Evolutionary conservation across 108 stramenopile genomes (phyloP).

Genomic region (Bacterosira constricta): DNA sequence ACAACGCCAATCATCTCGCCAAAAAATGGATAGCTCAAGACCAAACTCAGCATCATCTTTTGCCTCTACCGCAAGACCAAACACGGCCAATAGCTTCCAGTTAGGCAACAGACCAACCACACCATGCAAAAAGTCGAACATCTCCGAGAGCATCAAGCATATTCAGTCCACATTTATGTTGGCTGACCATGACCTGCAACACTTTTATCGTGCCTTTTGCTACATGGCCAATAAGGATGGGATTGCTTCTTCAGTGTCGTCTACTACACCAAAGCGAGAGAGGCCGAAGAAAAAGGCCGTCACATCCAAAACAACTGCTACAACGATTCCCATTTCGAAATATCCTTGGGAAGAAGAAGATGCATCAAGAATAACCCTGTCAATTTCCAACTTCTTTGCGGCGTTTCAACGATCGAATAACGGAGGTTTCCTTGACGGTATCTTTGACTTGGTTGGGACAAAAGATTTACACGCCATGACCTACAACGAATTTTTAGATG

Average conservation of each 20-base stretch:
- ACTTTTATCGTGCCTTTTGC: constrained; percentile 32
- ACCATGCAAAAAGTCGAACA: constrained; percentile 3
- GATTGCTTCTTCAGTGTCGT: not conserved
- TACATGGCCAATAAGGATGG: constrained; percentile 21
- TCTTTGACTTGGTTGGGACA: constrained; percentile 30
- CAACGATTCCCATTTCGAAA: constrained; percentile 2
- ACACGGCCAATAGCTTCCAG: not conserved
- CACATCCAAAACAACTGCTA: not conserved
- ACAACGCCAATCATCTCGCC: too few relatives aligned
- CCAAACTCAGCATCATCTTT: not conserved
- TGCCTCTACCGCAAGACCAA: not conserved
- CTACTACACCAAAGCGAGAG: not conserved
- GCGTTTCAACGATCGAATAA: constrained; percentile 2
- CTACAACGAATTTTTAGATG: constrained; percentile 31
- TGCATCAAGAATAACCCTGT: not conserved
- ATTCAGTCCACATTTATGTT: constrained; percentile 13
- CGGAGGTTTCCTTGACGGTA: constrained; percentile 28
- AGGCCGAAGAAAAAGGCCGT: not conserved
- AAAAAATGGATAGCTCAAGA: too few relatives aligned
- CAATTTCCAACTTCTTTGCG: constrained; percentile 12
- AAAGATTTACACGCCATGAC: constrained; percentile 34
- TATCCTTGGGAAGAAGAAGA: constrained; percentile 20
- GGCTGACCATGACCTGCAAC: constrained; percentile 18
- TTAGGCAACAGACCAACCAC: not conserved
- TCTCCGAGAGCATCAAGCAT: constrained; percentile 5